phyloP scores from a whole-genome alignment of 805 yeast genomes.

The Monosporozyma yasuniensis region DNA sequence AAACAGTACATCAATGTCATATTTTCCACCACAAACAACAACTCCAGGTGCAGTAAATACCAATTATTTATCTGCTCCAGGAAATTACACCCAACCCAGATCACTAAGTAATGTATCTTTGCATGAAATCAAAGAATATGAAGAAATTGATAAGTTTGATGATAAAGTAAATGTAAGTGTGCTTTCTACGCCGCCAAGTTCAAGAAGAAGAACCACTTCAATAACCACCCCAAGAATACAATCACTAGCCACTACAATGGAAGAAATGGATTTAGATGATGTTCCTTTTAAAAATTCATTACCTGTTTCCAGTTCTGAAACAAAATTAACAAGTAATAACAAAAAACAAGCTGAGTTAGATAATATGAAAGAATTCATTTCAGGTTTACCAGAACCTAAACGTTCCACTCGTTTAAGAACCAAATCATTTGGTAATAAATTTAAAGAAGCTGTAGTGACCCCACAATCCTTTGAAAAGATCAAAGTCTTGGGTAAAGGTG shows the following conservation, averaged over 20 bases:
- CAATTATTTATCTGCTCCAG: neutral
- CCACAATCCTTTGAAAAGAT: constrained; percentile 85
- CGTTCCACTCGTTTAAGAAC: constrained; percentile 33
- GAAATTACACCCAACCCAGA: constrained; percentile 1
- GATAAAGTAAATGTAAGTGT: neutral
- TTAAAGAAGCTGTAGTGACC: constrained; percentile 69
- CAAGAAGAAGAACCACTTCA: neutral
- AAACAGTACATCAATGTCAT: neutral
- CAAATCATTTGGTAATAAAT: constrained; percentile 54
- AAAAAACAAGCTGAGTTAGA: constrained; percentile 1
- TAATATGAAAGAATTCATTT: neutral
- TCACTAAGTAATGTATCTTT: constrained; percentile 25
- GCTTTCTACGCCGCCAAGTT: neutral
- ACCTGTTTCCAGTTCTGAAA: neutral
- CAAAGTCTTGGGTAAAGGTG: constrained; percentile 90
- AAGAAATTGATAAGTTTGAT: constrained; percentile 17
- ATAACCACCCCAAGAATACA: neutral
- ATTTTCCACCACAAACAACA: neutral
- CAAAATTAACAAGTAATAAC: neutral
- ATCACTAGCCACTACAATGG: neutral
- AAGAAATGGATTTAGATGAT: neutral
- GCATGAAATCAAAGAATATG: constrained; percentile 31
- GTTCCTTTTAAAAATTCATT: neutral
- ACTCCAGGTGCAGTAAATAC: neutral
- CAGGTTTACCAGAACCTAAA: constrained; percentile 17